Conservation (phyloP, 2,329 filamentous ascomycete genomes). For the Colletotrichum scovillei region DNA sequence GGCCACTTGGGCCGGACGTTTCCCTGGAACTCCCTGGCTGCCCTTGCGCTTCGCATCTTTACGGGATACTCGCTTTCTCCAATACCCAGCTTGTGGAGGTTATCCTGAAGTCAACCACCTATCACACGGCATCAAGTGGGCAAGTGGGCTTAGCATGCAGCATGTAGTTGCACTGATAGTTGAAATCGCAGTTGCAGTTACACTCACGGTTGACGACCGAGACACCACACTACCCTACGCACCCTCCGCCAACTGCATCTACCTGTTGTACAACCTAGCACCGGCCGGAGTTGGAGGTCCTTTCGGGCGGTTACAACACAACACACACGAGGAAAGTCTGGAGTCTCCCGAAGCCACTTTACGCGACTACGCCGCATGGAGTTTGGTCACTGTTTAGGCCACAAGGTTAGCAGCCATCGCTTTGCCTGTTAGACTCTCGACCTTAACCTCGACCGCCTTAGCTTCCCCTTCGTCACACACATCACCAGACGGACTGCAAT, state of each 20-base stretch:
- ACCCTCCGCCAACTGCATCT: not conserved
- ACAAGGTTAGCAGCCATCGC: not conserved
- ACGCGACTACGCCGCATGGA: not conserved
- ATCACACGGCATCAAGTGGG: not conserved
- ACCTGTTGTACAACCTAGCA: not conserved
- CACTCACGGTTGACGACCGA: not conserved
- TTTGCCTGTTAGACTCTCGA: not conserved
- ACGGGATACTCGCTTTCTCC: not conserved
- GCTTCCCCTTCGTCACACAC: not conserved
- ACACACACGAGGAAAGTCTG: not conserved
- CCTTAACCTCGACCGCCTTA: not conserved
- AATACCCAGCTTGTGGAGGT: not conserved
- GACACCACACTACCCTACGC: not conserved
- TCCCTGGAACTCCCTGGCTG: constrained; percentile 22
- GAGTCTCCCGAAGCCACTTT: not conserved
- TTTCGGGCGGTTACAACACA: not conserved
- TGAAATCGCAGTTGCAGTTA: not conserved
- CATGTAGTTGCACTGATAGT: not conserved
- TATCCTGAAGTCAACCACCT: not conserved
- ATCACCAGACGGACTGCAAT: not conserved
- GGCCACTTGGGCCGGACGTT: constrained; percentile 4
- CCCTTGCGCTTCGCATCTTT: not conserved
- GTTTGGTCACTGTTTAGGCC: not conserved
- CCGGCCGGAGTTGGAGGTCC: not conserved
- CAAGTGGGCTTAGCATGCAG: no score